These are phyloP conservation scores for Peribolospora kevripleyi DNA, from an alignment of 768 basidiomycete species.

Conservation along the genomic window DNA sequence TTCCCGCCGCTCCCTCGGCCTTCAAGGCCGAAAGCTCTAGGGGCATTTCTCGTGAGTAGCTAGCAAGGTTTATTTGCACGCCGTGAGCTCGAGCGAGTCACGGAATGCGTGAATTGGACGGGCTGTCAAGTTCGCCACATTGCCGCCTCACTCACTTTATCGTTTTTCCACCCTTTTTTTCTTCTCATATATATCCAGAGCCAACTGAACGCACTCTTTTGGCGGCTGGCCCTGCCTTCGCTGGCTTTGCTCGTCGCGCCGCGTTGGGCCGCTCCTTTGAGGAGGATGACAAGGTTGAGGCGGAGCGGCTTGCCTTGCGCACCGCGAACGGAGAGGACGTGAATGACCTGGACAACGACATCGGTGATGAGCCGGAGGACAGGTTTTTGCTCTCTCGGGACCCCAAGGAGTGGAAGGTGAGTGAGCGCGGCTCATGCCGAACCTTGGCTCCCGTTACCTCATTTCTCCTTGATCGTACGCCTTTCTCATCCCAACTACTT, in stretches of 20 bases:
- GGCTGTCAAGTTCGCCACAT: slow-evolving; percentile 1
- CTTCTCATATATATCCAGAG: slow-evolving; percentile 14
- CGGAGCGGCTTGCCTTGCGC: slow-evolving; percentile 27
- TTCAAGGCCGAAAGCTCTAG: slow-evolving; percentile 23
- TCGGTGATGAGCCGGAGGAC: slow-evolving; percentile 71
- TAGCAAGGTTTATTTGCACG: slow-evolving; percentile 19
- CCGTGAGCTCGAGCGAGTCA: slow-evolving; percentile 5
- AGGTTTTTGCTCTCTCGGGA: slow-evolving; percentile 47
- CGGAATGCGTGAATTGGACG: not conserved
- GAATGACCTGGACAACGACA: slow-evolving; percentile 62
- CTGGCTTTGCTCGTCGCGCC: slow-evolving; percentile 52
- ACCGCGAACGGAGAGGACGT: slow-evolving; percentile 27
- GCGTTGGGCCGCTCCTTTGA: slow-evolving; percentile 56
- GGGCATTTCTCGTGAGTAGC: slow-evolving; percentile 19
- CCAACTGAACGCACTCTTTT: slow-evolving; percentile 34
- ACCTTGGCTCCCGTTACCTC: not conserved
- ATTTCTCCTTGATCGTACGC: no score
- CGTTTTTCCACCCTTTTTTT: slow-evolving; percentile 8
- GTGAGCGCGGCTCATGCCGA: slow-evolving; percentile 7
- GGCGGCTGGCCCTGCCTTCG: slow-evolving; percentile 68
- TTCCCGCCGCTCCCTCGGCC: slow-evolving; percentile 25
- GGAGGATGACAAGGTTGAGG: slow-evolving; percentile 45
- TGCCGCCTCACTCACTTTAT: slow-evolving; percentile 3
- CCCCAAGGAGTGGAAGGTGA: slow-evolving; percentile 94
- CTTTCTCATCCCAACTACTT: not conserved